Conservation (phyloP, 2,329 filamentous ascomycete species). For the Fusarium burgessii region DNA sequence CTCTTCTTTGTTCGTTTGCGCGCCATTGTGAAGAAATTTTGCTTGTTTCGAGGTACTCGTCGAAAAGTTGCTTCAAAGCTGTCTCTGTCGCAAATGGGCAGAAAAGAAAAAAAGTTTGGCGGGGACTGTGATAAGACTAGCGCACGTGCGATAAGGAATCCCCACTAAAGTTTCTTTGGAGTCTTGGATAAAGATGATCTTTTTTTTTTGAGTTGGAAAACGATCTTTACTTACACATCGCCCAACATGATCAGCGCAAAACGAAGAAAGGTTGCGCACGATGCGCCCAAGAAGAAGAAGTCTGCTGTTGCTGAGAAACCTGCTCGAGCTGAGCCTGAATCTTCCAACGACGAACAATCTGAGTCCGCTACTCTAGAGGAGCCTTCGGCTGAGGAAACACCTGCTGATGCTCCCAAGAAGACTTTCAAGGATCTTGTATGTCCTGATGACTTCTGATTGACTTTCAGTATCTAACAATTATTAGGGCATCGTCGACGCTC, state of each 20-base stretch:
- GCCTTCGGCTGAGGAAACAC: slow-evolving; percentile 49
- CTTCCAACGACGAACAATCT: slow-evolving; percentile 31
- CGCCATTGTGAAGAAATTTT: slow-evolving; percentile 70
- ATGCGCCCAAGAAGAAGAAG: slow-evolving; percentile 43
- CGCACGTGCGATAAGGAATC: slow-evolving; percentile 49
- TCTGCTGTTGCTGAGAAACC: slow-evolving; percentile 14
- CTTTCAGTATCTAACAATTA: slow-evolving; percentile 22
- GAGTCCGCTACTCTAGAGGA: slow-evolving; percentile 53
- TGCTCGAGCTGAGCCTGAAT: slow-evolving; percentile 31
- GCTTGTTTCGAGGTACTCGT: slow-evolving; percentile 15
- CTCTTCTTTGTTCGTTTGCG: slow-evolving; percentile 87
- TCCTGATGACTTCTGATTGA: too few relatives aligned
- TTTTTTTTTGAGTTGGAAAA: slow-evolving; percentile 9
- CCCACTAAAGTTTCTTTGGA: slow-evolving; percentile 50
- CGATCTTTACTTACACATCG: slow-evolving; percentile 2
- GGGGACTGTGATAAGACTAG: slow-evolving; percentile 51
- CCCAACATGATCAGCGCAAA: slow-evolving; percentile 55
- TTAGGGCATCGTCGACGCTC: slow-evolving; percentile 82
- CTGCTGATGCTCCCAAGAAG: slow-evolving; percentile 64
- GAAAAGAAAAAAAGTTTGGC: slow-evolving; percentile 52
- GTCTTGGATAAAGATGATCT: slow-evolving; percentile 9
- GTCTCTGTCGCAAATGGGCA: slow-evolving; percentile 39
- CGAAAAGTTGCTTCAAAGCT: slow-evolving; percentile 16
- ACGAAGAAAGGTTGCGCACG: slow-evolving; percentile 56
- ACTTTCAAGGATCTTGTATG: slow-evolving; percentile 74